Percentiles rank a stretch among this genome's conserved stretches.
phyloP scores from a whole-genome alignment of 2,329 filamentous ascomycete genomes.

The Phaeosphaeria sp. region DNA sequence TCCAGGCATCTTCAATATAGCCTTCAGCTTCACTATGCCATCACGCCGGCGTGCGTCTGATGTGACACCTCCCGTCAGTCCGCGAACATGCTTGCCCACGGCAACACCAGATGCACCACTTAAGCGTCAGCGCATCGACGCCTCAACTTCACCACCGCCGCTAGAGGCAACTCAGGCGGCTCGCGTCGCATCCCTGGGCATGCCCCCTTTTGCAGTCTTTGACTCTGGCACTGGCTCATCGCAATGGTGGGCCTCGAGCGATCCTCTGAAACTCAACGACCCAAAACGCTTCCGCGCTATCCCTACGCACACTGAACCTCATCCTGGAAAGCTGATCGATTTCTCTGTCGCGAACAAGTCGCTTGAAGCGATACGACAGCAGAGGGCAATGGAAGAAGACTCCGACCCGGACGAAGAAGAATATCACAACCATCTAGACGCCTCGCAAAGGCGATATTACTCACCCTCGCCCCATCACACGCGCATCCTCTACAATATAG shows the following conservation, averaged over 20 bases:
- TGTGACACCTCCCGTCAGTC: conserved; percentile 18
- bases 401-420: not conserved
- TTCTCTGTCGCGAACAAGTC: not conserved
- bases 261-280: not conserved
- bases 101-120: conserved; percentile 6
- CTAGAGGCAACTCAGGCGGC: no score
- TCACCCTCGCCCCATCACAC: no score
- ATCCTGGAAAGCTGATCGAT: not conserved
- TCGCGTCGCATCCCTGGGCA: no score
- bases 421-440: no score
- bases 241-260: no score
- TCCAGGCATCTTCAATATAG: conserved; percentile 18
- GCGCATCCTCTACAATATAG: no score
- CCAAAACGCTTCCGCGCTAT: not conserved
- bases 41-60: conserved; percentile 10
- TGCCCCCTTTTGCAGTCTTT: no score
- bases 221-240: no score
- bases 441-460: no score
- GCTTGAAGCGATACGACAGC: not conserved
- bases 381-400: not conserved
- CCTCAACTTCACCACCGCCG: not conserved
- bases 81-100: conserved; percentile 10
- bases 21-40: conserved; percentile 15
- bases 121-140: conserved; percentile 19
- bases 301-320: not conserved